A percentile compares a stretch with the other conserved stretches of the same genome.
phyloP scores from a whole-genome alignment of 2,329 filamentous ascomycete species.

The Fusarium sp. region DNA sequence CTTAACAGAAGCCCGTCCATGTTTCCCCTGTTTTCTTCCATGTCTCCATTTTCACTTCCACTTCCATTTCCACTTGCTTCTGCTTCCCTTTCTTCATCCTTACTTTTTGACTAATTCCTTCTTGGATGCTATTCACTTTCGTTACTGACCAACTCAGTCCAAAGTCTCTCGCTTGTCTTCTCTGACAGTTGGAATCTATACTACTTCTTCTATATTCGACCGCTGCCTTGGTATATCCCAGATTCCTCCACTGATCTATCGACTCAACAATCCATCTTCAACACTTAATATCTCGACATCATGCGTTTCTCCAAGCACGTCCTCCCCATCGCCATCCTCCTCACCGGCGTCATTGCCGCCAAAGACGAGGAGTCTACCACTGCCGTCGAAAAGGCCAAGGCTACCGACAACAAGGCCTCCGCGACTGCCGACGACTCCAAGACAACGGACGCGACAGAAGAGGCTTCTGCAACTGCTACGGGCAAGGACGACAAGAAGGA shows the following conservation, averaged over 20 bases:
- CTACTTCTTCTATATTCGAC: not conserved
- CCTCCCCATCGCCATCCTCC: slow-evolving; percentile 38
- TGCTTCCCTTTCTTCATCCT: slow-evolving; percentile 4
- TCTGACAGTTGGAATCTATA: slow-evolving; percentile 1
- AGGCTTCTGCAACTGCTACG: slow-evolving; percentile 21
- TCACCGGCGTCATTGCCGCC: slow-evolving; percentile 35
- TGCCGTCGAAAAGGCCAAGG: slow-evolving; percentile 20
- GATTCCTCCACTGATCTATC: slow-evolving; percentile 1
- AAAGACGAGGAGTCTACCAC: slow-evolving; percentile 24
- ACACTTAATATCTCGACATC: slow-evolving; percentile 7
- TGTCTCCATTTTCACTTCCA: not conserved
- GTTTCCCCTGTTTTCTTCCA: slow-evolving; percentile 27
- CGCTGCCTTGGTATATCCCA: slow-evolving; percentile 17
- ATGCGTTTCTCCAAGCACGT: slow-evolving; percentile 43
- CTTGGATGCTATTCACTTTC: slow-evolving; percentile 13
- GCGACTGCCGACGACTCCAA: slow-evolving; percentile 28
- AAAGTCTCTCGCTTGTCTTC: slow-evolving; percentile 23
- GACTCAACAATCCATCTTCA: slow-evolving; percentile 1
- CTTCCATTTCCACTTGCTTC: not conserved
- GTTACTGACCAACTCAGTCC: slow-evolving; percentile 20
- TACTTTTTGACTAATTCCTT: slow-evolving; percentile 5
- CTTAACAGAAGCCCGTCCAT: slow-evolving; percentile 1
- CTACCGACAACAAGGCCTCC: slow-evolving; percentile 25
- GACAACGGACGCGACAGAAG: slow-evolving; percentile 23
- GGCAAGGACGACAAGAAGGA: slow-evolving; percentile 16